Base-by-base conservation (phyloP, 345 rosid species). In the Boechera divaricarpa region DNA sequence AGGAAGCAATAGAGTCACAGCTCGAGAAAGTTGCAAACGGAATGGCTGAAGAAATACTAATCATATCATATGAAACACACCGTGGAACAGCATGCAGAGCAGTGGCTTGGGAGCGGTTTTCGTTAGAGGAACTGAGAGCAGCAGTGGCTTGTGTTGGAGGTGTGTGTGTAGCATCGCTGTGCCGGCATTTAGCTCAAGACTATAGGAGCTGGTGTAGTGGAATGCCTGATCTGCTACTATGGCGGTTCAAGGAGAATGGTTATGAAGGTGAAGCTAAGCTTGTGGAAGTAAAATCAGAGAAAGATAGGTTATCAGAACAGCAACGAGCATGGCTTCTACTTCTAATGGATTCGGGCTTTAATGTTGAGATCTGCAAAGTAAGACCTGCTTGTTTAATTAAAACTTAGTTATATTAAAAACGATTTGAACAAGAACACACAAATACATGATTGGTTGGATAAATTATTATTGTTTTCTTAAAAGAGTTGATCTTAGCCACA, bases 151-250 rank as follows among this genome's bases (percentile, higher is more conserved):
- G 98, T 69, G 83, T 86, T 24, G 88, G 92, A 36, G 96, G 96
- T 32, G 58, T 85, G 53, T 85, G 96, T 83, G 78, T 95, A 81
- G 96, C 96, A 44, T 84, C 93, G 2, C 75, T 92, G 38, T 95
- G 94, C 56, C 82, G 87, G 45, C 74, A 85, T 75, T 86, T 92
- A 35, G 89, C 92, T 58, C 94, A 87, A 85, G 99, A 92, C 70
- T 90, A 92, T 41, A 73, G 78, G 33, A 92, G 90, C 73, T 95
- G 99, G 99, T 89, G 92, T n/a, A 86, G 94, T 47, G 99, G 99
- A 78, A 90, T 95, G 97, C 98, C 98, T 6, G 97, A 95, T 85
- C 79, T 95, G 31, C 78, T 92, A 75, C 61, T 89, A 41, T 95
- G 98, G 98, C 90, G 94, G 69, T 90, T 95, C 84, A 86, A 85